Percentiles rank a stretch among this genome's conserved stretches.
Conservation (phyloP, 176 grass and related monocot species). For the Phyllostachys edulis region DNA sequence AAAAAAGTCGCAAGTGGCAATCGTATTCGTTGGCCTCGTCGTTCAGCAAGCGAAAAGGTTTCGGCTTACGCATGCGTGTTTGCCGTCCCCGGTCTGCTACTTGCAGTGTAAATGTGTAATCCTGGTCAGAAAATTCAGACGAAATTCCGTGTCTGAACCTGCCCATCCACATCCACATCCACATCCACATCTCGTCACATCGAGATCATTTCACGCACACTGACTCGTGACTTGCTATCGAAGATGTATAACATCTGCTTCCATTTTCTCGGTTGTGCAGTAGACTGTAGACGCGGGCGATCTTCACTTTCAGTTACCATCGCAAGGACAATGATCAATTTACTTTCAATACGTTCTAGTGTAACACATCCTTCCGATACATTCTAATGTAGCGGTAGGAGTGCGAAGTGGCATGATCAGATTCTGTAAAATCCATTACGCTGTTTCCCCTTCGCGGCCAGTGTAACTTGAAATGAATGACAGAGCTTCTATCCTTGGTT, state of each 20-base stretch:
- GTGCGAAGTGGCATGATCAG: too few relatives aligned
- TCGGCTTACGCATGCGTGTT: background rate
- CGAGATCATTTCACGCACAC: conserved; percentile 10
- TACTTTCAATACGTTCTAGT: too few relatives aligned
- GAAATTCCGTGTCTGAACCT: background rate
- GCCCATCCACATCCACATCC: conserved; percentile 8
- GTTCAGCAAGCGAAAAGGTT: background rate
- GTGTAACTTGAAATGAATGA: too few relatives aligned
- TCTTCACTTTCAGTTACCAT: background rate
- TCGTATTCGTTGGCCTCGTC: background rate
- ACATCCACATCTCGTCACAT: background rate
- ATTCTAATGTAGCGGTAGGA: too few relatives aligned
- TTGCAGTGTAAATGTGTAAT: background rate
- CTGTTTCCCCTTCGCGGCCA: too few relatives aligned
- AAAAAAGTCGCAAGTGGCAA: background rate
- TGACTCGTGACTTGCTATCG: background rate
- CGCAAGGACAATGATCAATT: background rate
- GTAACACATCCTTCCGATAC: too few relatives aligned
- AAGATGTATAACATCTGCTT: background rate
- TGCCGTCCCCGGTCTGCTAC: background rate
- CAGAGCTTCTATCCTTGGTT: too few relatives aligned
- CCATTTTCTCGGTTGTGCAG: background rate
- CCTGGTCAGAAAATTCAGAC: background rate
- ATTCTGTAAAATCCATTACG: too few relatives aligned
- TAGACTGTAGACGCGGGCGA: background rate